These are phyloP conservation scores for Penicillium nordicum DNA, from an alignment of 2,329 filamentous ascomycete genomes.

Conservation along the genomic window DNA sequence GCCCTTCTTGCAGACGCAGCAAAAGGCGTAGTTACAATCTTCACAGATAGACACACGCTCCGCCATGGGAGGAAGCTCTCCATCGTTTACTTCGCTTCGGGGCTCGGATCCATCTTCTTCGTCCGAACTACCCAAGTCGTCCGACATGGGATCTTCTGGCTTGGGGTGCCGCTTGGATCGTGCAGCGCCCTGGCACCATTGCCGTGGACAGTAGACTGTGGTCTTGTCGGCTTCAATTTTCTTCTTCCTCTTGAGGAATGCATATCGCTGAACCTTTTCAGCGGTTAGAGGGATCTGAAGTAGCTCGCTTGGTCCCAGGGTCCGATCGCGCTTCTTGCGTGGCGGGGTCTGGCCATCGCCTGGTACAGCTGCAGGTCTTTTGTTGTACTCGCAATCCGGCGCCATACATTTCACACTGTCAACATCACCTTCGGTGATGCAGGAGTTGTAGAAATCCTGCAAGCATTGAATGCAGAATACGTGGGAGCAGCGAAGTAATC, in stretches of 20 bases:
- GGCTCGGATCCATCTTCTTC: constrained; percentile 48
- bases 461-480: constrained; percentile 89
- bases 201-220: constrained; percentile 86
- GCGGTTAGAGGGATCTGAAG: constrained; percentile 69
- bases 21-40: constrained; percentile 88
- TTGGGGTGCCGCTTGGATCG: constrained; percentile 71
- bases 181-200: constrained; percentile 89
- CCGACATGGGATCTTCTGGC: constrained; percentile 62
- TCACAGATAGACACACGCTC: constrained; percentile 81
- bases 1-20: constrained; percentile 67
- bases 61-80: constrained; percentile 46
- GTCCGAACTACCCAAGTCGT: constrained; percentile 49
- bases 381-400: constrained; percentile 71
- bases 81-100: constrained; percentile 29
- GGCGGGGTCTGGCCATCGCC: constrained; percentile 36
- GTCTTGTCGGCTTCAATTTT: constrained; percentile 87
- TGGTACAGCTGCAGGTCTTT: constrained; percentile 28
- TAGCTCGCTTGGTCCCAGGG: constrained; percentile 78
- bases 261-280: constrained; percentile 77
- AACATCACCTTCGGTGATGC: constrained; percentile 81
- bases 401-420: constrained; percentile 74
- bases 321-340: constrained; percentile 60
- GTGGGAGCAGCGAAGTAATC: constrained; percentile 77
- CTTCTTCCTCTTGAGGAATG: constrained; percentile 86
- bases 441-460: constrained; percentile 83